Evolutionary conservation across 2,329 filamentous ascomycete genomes (phyloP), one percentile per base, ranked within the genome.

Genomic region (Xylariaceae sp.): DNA sequence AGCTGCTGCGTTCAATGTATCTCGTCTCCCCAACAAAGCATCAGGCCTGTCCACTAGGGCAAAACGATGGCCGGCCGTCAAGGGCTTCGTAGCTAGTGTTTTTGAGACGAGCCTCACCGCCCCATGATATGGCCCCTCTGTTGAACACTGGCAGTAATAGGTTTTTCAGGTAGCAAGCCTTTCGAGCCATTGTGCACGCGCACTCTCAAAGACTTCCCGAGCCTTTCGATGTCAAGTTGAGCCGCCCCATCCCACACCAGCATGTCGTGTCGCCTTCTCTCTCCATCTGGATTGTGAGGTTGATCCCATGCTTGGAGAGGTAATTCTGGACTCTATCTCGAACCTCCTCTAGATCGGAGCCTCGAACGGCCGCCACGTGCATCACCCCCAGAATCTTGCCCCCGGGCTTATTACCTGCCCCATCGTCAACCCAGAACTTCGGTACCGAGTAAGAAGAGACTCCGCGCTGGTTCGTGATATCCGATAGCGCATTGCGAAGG

Each of bases 381-480:
- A 97, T 93, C 1, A 95, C 88, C 2, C 93, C 93, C 12, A 93
- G 76, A 2, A 97, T 81, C 60, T 79, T 84, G 54, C 80, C 77
- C 1, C 73, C 76, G 2, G 72, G 69, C 19, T 75, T 75, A 7
- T 70, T 74, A 2, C 74, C 73, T 18, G 73, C 74, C 10, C 83
- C 76, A 59, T 96, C 92, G 65, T 96, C 91, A 14, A 95, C 78
- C 95, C 95, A 99, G 70, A 98, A 97, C 66, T 92, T 89, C 7
- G 93, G 93, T 1, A 90, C 90, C 0, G 89, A 83, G 68, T 97
- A 98, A 50, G 89, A 88, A 0, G 89, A 87, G 0, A 99, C 93
- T 0, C 93, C 95, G 29, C 90, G 82, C 58, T 98, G 79, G 48
- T 89, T 88, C 46, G 88, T 87, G 7, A 99, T 86, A 5, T 93